Conservation (phyloP, 495 filamentous ascomycete species). For the Talaromyces thailandensis region DNA sequence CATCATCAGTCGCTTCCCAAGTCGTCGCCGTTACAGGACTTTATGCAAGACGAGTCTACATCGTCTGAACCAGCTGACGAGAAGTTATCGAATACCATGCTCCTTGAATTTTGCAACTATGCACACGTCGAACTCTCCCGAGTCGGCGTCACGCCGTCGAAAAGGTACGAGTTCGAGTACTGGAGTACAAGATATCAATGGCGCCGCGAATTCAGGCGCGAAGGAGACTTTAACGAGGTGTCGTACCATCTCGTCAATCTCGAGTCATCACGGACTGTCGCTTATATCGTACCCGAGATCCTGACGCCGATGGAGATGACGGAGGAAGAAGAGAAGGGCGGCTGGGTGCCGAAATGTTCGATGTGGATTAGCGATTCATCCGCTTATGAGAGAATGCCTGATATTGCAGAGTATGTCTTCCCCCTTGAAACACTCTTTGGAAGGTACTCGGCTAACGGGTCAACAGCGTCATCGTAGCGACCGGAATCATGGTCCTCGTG, state of each 20-base stretch:
- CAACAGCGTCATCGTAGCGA: constrained; percentile 74
- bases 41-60: constrained; percentile 25
- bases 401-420: constrained; percentile 84
- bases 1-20: constrained; percentile 54
- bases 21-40: constrained; percentile 42
- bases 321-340: constrained; percentile 73
- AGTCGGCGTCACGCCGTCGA: constrained; percentile 57
- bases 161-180: constrained; percentile 85
- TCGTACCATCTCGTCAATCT: constrained; percentile 72
- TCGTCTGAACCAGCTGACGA: constrained; percentile 15
- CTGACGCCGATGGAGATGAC: constrained; percentile 57
- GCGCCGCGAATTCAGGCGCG: constrained; percentile 61
- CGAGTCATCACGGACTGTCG: constrained; percentile 54
- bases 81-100: constrained; percentile 59
- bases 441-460: background rate
- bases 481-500: constrained; percentile 80
- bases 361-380: constrained; percentile 76
- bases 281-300: constrained; percentile 77
- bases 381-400: constrained; percentile 57
- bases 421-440: constrained; percentile 2
- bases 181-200: constrained; percentile 84
- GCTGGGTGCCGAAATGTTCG: constrained; percentile 84
- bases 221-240: constrained; percentile 48
- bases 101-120: constrained; percentile 95
- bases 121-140: constrained; percentile 80